These are phyloP conservation scores for Phoma sp. DNA, from an alignment of 2,329 filamentous ascomycete genomes.

Conservation along the genomic window DNA sequence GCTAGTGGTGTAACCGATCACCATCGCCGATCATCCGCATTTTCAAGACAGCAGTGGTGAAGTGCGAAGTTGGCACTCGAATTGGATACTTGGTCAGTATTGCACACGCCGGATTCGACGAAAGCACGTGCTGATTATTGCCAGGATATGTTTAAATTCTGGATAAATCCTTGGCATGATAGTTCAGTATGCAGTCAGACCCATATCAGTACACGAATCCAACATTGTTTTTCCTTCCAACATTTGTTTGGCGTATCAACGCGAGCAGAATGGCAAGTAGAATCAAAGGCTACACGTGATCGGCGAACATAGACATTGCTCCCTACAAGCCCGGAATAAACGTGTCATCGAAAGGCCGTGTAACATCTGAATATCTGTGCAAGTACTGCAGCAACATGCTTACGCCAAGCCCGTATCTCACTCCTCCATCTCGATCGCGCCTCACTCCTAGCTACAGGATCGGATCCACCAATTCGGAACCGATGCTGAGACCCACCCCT, in stretches of 20 bases:
- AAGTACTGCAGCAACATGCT: not conserved
- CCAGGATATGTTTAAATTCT: conserved; percentile 2
- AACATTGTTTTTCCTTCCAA: conserved; percentile 1
- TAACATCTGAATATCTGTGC: too few relatives aligned
- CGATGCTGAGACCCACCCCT: too few relatives aligned
- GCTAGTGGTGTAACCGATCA: not conserved
- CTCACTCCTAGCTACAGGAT: conserved; percentile 7
- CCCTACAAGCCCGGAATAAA: too few relatives aligned
- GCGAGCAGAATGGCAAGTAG: too few relatives aligned
- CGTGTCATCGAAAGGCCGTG: too few relatives aligned
- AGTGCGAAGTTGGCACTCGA: not conserved
- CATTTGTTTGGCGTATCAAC: not conserved
- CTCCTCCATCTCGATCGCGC: conserved; percentile 1
- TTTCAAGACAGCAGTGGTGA: not conserved
- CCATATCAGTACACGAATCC: not conserved
- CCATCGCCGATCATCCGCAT: conserved; percentile 4
- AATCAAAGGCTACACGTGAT: too few relatives aligned
- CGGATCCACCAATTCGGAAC: not conserved
- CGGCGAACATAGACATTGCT: too few relatives aligned
- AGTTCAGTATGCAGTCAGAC: not conserved
- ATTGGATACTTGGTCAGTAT: not conserved
- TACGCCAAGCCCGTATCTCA: conserved; percentile 5
- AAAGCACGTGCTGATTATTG: not conserved
- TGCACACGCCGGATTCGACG: not conserved
- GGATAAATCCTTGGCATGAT: not conserved